These are phyloP conservation scores for Albifimbria verrucaria DNA, from an alignment of 2,329 filamentous ascomycete genomes.

Conservation along the genomic window DNA sequence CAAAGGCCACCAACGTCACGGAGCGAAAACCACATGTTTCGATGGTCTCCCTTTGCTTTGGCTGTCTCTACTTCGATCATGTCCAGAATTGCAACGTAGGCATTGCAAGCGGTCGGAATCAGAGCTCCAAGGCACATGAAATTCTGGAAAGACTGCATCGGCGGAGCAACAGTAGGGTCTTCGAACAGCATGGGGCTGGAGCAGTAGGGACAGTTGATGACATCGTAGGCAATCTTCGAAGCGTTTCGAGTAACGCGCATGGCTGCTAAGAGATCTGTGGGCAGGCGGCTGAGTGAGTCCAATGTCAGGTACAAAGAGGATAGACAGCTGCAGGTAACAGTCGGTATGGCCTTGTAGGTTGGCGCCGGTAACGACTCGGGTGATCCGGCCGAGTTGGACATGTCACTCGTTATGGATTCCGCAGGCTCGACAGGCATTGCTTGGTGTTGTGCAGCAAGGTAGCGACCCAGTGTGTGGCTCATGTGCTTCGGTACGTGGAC, in stretches of 20 bases:
- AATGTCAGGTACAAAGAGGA: conserved; percentile 48
- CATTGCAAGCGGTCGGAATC: conserved; percentile 54
- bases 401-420: conserved; percentile 19
- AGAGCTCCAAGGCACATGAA: conserved; percentile 57
- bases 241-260: conserved; percentile 47
- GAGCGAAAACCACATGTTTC: conserved; percentile 43
- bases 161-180: conserved; percentile 29
- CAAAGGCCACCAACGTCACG: conserved; percentile 47
- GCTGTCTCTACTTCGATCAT: conserved; percentile 52
- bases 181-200: conserved; percentile 31
- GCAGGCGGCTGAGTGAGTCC: conserved; percentile 45
- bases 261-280: conserved; percentile 40
- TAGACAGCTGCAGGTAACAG: conserved; percentile 43
- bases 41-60: conserved; percentile 37
- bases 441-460: conserved; percentile 16
- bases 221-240: conserved; percentile 45
- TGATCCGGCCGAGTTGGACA: conserved; percentile 15
- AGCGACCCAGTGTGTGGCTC: conserved; percentile 21
- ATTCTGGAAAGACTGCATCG: conserved; percentile 53
- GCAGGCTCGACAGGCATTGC: conserved; percentile 10
- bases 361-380: conserved; percentile 9
- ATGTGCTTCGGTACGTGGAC: conserved; percentile 25
- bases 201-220: conserved; percentile 50
- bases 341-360: conserved; percentile 21
- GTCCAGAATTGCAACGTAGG: conserved; percentile 52